Evolutionary conservation across 129 eudicot species (phyloP).

Genomic region (Oenanthe sinensis): DNA sequence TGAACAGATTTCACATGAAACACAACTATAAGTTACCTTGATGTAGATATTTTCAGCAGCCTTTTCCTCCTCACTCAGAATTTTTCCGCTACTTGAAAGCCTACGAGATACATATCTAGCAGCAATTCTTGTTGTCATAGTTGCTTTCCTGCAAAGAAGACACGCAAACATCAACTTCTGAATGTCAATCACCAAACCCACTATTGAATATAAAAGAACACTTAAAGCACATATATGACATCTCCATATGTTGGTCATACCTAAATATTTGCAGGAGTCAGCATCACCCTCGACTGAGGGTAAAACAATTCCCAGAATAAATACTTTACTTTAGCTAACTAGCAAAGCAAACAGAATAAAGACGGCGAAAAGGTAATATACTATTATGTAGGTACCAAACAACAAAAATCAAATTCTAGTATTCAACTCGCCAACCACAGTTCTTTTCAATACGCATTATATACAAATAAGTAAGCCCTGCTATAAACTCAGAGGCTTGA

Average conservation of each 20-base stretch:
- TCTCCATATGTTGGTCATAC: neutral
- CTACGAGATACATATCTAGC: slow-evolving; percentile 55
- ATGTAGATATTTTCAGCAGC: slow-evolving; percentile 95
- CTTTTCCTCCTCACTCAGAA: slow-evolving; percentile 86
- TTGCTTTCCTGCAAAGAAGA: slow-evolving; percentile 28
- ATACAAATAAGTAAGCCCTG: no score
- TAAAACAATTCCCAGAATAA: no score
- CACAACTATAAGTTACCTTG: slow-evolving; percentile 34
- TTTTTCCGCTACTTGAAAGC: slow-evolving; percentile 67
- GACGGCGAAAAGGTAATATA: no score
- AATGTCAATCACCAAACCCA: neutral
- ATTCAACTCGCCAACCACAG: no score
- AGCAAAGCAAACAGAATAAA: neutral
- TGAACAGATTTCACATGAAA: neutral
- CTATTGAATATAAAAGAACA: neutral
- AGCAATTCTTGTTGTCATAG: slow-evolving; percentile 65
- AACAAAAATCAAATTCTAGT: no score
- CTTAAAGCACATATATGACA: neutral
- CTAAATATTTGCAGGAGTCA: neutral
- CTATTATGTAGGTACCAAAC: no score
- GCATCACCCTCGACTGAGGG: neutral
- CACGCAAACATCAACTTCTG: slow-evolving; percentile 1
- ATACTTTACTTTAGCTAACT: neutral
- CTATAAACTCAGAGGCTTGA: no score
- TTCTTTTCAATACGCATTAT: no score